Percentiles rank a stretch among this genome's conserved stretches.
Evolutionary conservation across 1,284 basidiomycete species (phyloP).

Genomic region (Pseudozyma pruni): DNA sequence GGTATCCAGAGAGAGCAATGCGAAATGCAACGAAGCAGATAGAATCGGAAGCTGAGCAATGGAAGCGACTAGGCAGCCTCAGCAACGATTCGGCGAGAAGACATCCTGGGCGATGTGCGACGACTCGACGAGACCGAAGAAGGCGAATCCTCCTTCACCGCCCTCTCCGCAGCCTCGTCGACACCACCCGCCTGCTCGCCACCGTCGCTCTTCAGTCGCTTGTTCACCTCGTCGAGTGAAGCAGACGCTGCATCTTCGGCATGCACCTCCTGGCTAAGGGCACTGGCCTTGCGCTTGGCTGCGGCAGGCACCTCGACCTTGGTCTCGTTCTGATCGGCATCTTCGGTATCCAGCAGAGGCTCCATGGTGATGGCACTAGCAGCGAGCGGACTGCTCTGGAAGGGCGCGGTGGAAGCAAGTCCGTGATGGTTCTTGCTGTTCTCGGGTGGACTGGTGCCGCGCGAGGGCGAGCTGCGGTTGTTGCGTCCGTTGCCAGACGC

Average conservation of each 20-base stretch:
- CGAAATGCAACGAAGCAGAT: not conserved
- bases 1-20: not conserved
- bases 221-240: conserved; percentile 25
- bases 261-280: conserved; percentile 41
- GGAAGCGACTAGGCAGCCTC: conserved; percentile 13
- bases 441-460: conserved; percentile 42
- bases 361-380: conserved; percentile 51
- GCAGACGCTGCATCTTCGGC: conserved; percentile 12
- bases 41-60: not conserved
- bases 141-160: conserved; percentile 27
- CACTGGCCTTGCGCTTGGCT: conserved; percentile 46
- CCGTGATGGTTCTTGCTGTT: conserved; percentile 36
- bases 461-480: conserved; percentile 19
- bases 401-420: conserved; percentile 40
- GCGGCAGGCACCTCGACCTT: conserved; percentile 2
- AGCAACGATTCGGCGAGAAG: conserved; percentile 23
- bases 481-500: conserved; percentile 6
- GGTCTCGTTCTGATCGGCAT: conserved; percentile 13
- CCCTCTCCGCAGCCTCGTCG: conserved; percentile 7
- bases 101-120: conserved; percentile 45
- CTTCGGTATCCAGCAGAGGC: conserved; percentile 39
- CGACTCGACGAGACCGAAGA: conserved; percentile 41
- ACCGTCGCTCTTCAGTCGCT: conserved; percentile 25
- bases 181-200: conserved; percentile 1
- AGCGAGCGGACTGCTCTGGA: conserved; percentile 50